Evolutionary conservation across 495 filamentous ascomycete species (phyloP), one percentile per base, ranked within the genome.

Genomic region (Barbatosphaeria neglecta): DNA sequence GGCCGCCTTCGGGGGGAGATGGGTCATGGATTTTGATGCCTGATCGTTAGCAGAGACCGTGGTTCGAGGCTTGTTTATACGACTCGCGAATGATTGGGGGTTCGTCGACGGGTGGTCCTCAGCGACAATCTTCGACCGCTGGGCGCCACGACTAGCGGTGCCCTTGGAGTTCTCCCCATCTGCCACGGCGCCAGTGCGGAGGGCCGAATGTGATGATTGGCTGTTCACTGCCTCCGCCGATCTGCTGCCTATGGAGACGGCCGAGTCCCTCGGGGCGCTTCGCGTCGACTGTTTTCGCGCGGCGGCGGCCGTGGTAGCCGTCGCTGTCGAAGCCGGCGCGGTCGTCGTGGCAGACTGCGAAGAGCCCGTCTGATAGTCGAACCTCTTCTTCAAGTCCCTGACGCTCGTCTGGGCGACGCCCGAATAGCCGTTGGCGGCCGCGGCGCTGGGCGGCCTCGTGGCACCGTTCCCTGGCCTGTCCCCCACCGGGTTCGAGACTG

Each of bases 351-450:
- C 16, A 19, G 55, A 42, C 10, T 44, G 48, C 4, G 60, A 47
- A 4, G 46, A 27, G 11, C 57, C 15, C 19, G 20, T 50, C 47
- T 67, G 66, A n/a, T n/a, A n/a, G 56, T 78, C 72, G 50, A 78
- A 78, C 42, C 63, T 71, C 52, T 69, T 74, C 53, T 69, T 68
- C 37, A 76, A 58, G 55, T 78, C 74, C 56, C 72, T 75, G 22
- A 78, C 75, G 53, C 71, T 78, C 22, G 67, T 58, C 23, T 61
- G 55, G 44, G 49, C 46, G 37, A 53, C 60, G 20, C 55, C 46
- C 16, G 51, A 41, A 38, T 53, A 53, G 25, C 56, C 53, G 31
- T 49, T 50, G 43, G 51, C 44, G 27, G 9, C 8, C n/a, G 60
- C 44, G 37, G 58, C 56, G 16, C 65, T 53, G 40, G 54, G 58